Percentiles rank a stretch among this genome's conserved stretches.
Conservation (phyloP, 306 rosid genomes). For the Sechiopsis laciniata region DNA sequence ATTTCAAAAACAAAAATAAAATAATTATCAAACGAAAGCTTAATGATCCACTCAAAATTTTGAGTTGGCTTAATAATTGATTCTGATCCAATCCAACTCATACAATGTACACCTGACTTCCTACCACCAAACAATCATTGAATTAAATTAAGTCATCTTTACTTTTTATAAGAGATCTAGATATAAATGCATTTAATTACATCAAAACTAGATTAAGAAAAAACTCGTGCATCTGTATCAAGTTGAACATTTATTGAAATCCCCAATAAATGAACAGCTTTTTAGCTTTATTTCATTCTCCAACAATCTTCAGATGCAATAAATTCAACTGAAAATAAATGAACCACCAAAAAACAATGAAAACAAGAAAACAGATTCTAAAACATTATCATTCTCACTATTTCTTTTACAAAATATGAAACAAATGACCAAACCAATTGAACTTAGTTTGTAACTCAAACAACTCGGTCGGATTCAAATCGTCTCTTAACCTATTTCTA, state of each 20-base stretch:
- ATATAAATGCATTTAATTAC: too few relatives aligned
- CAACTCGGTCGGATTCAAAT: background rate
- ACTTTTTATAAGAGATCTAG: background rate
- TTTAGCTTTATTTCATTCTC: background rate
- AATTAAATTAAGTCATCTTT: too few relatives aligned
- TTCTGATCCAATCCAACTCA: too few relatives aligned
- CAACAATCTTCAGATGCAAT: background rate
- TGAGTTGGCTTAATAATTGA: too few relatives aligned
- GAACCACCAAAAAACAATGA: background rate
- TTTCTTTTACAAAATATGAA: background rate
- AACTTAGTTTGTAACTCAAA: conserved; percentile 3
- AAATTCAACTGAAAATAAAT: background rate
- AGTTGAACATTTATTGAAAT: background rate
- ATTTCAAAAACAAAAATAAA: too few relatives aligned
- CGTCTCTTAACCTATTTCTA: background rate
- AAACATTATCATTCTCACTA: background rate
- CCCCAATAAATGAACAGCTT: background rate
- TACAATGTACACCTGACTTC: too few relatives aligned
- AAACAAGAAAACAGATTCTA: background rate
- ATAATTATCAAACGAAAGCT: too few relatives aligned
- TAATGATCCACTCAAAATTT: too few relatives aligned
- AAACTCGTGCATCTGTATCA: background rate
- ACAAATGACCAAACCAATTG: background rate
- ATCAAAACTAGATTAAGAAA: background rate
- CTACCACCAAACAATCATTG: too few relatives aligned